Evolutionary conservation across 192 early-diverging fungal genomes (phyloP), one percentile per base, ranked within the genome.

Genomic region (Linnemannia zychae): DNA sequence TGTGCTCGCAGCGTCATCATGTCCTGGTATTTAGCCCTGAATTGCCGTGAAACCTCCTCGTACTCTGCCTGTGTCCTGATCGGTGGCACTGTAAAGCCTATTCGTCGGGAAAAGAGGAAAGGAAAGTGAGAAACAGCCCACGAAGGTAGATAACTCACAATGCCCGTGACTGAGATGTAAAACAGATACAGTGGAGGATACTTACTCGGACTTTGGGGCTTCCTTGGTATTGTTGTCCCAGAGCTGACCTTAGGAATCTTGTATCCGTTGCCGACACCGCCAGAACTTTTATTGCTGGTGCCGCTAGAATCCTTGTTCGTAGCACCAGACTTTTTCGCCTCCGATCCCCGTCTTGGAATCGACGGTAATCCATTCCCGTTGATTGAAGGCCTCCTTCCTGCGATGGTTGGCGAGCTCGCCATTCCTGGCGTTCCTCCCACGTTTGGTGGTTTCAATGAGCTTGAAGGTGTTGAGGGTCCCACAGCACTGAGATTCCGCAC

Each of bases 161-260:
- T 68, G 36, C 11, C 20, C 18, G n/a, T 1, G 20, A 18, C 11
- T 40, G 7, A 24, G 3, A 1, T 2, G 33, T 15, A n/a, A 40
- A 70, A n/a, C 34, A 31, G 3, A 13, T 50, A 15, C 48, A 13
- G 40, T 7, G 37, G 20, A 28, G 11, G 0, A 28, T 1, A 28
- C 76, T 75, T 84, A 85, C 83, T 69, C 36, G 83, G 83, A 72
- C 77, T 85, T 71, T 53, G 77, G 28, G 83, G 69, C 76, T 79
- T 79, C 71, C 74, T 68, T 57, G 72, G 37, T 68, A 79, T 15
- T 46, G 67, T 75, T 17, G 69, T 36, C 17, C 72, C 82, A 33
- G 76, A 78, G 68, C 78, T 71, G 38, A 79, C 77, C 47, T 85
- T 85, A 6, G 83, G 83, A 46, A 85, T 85, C 50, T 79, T 85